These are phyloP conservation scores for Linum trigynum DNA, from an alignment of 345 rosid genomes.

Conservation along the genomic window DNA sequence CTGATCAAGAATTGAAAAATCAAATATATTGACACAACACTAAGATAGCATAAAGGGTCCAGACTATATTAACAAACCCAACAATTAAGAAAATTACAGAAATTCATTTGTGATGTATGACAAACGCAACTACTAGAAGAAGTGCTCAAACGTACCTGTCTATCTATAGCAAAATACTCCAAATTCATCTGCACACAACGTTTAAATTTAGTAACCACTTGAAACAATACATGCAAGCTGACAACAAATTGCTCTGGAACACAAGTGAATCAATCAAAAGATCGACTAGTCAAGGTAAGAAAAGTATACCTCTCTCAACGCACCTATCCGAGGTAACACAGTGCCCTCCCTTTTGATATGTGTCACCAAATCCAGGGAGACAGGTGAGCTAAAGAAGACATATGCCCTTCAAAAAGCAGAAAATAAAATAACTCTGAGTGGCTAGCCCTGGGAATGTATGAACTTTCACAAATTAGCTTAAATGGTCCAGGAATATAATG, in stretches of 20 bases:
- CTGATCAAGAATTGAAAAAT: too few relatives aligned
- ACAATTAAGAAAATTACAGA: background rate
- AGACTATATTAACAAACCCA: background rate
- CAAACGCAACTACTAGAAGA: conserved; percentile 1
- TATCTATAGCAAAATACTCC: conserved; percentile 94
- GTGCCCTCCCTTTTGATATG: conserved; percentile 62
- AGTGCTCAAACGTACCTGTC: conserved; percentile 54
- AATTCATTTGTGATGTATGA: background rate
- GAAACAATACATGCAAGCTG: background rate
- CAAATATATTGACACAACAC: background rate
- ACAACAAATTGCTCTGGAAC: conserved; percentile 14
- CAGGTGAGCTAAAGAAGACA: conserved; percentile 95
- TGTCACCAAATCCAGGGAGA: conserved; percentile 71
- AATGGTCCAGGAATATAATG: conserved; percentile 6
- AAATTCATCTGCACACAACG: conserved; percentile 79
- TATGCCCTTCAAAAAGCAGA: conserved; percentile 59
- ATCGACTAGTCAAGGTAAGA: conserved; percentile 1
- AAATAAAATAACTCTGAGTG: conserved; percentile 12
- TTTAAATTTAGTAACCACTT: background rate
- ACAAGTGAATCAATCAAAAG: conserved; percentile 4
- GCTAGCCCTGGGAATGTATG: conserved; percentile 6
- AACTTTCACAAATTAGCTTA: conserved; percentile 5
- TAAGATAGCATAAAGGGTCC: background rate
- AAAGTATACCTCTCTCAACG: conserved; percentile 75
- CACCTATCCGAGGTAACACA: conserved; percentile 88